Evolutionary conservation across 1,284 basidiomycete species (phyloP), one percentile per base, ranked within the genome.

Genomic region (Malassezia nana): DNA sequence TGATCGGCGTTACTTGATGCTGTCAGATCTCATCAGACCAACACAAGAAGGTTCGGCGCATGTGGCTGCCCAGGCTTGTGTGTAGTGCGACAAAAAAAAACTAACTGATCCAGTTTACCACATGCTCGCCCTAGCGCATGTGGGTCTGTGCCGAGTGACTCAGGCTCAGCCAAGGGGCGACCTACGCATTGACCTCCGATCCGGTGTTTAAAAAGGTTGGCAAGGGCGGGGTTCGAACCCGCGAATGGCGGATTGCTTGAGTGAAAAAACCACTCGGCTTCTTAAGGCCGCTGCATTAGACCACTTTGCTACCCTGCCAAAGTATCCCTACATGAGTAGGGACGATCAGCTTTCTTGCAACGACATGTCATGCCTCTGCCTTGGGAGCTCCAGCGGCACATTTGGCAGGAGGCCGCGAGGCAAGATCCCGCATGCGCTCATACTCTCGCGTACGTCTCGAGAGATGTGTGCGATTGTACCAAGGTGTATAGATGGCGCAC

Each of bases 391-490:
- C 46, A 48, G 24, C 31, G 33, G 8, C 4, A 4, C 9, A 49
- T 54, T 9, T 45, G 33, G 10, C 22, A 29, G 9, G 15, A 16
- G 6, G 52, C 52, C 1, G 52, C 52, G 4, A 8, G 22, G 8
- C n/a, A 39, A 15, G 57, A 64, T 18, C 15, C 41, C 18, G 39
- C 44, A 28, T 57, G 58, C 8, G 62, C 65, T 0, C 55, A 60
- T 25, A 31, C 55, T 2, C 62, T 65, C 18, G 64, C 65, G 0
- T 54, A 51, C 18, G 62, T 66, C n/a, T 65, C 64, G 15, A 58
- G 55, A 28, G 15, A 38, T 12, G 57, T 62, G 26, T 67, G 64
- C 38, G 7, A 20, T 2, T 62, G 55, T 54, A 67, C 63, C 0
- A 47, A 52, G 2, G 29, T 42, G 6, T 55, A 56, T 13, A 54